Conservation (phyloP, 164 flowering plant species). For the Euptelea pleiosperma region DNA sequence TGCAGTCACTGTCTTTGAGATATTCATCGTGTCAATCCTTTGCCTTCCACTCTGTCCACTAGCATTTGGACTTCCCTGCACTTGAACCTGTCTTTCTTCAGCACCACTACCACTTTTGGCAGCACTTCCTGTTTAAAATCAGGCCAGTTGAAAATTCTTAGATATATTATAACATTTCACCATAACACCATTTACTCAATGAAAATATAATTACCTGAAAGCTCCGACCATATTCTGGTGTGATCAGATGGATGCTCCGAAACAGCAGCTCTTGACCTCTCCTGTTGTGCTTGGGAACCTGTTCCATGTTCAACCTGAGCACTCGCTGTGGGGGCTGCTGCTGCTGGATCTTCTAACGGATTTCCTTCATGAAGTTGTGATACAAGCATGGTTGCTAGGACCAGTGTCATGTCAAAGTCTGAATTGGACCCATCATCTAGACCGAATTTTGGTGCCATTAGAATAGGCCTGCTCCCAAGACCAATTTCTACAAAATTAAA, state of each 20-base stretch:
- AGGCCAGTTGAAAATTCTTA: conserved; percentile 3
- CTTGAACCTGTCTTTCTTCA: conserved; percentile 46
- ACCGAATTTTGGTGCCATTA: conserved; percentile 93
- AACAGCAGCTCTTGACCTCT: conserved; percentile 31
- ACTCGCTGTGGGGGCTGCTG: conserved; percentile 25
- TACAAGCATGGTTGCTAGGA: conserved; percentile 88
- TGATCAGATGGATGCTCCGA: conserved; percentile 79
- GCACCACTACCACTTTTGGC: conserved; percentile 54
- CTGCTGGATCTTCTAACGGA: conserved; percentile 39
- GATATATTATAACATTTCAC: conserved; percentile 5
- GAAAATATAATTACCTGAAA: conserved; percentile 58
- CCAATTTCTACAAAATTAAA: conserved; percentile 9
- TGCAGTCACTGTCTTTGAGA: conserved; percentile 36
- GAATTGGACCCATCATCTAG: conserved; percentile 66
- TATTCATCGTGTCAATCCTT: conserved; percentile 47
- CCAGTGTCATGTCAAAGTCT: conserved; percentile 81
- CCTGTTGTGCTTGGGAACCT: conserved; percentile 40
- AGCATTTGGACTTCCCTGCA: conserved; percentile 30
- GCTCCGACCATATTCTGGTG: conserved; percentile 94
- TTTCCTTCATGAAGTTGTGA: conserved; percentile 68
- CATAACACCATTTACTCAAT: neutral
- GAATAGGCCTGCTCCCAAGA: conserved; percentile 66
- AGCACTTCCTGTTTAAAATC: conserved; percentile 59
- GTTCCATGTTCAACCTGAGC: conserved; percentile 30
- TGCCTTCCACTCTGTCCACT: conserved; percentile 42